Base-by-base conservation (phyloP, 2,329 filamentous ascomycete species). In the Hymenoscyphus infarciens region DNA sequence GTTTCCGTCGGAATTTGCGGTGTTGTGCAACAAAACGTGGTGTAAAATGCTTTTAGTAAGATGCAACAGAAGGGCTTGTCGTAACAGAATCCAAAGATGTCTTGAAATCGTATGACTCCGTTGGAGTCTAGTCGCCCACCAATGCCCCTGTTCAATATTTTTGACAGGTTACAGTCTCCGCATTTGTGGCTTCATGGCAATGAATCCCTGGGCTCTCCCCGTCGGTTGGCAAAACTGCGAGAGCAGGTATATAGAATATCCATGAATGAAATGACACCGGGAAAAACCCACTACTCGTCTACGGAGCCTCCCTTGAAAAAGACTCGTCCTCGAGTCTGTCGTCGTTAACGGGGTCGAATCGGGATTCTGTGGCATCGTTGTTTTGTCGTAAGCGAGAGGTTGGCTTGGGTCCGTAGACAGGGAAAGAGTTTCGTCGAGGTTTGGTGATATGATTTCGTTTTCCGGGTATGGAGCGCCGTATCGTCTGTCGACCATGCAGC, bases 21-120 rank as follows among this genome's bases (percentile, higher is more conserved):
- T 33, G 42, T 19, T 49, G 38, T 59, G 33, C n/a, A 53, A 33
- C 22, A n/a, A 49, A 49, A 31, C n/a, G 6, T 22, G 42, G 42
- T 49, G 42, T 22, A 49, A 31, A 42, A 27, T 55, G 22, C 11
- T 54, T 25, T 54, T 22, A 54, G 52, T 15, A 54, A 27, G 52
- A 27, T 39, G 13, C 33, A 42, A 25, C 39, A 56, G 52, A 56
- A 57, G 25, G 38, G n/a, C 13, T 35, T 35, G 33, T 35, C 33
- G 33, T 35, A 35, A 54, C 19, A 54, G 3, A 54, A 27, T 54
- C 15, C 27, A 33, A 22, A 22, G 22, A 38, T 61, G 55, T 61
- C 59, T 59, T 52, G 56, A 42, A 59, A 55, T 61, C 59, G 49
- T 59, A 63, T 22, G 59, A 61, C 54, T 29, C n/a, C 5, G 31